phyloP scores from a whole-genome alignment of 2,329 filamentous ascomycete species.

The Raffaelea ambrosiae region DNA sequence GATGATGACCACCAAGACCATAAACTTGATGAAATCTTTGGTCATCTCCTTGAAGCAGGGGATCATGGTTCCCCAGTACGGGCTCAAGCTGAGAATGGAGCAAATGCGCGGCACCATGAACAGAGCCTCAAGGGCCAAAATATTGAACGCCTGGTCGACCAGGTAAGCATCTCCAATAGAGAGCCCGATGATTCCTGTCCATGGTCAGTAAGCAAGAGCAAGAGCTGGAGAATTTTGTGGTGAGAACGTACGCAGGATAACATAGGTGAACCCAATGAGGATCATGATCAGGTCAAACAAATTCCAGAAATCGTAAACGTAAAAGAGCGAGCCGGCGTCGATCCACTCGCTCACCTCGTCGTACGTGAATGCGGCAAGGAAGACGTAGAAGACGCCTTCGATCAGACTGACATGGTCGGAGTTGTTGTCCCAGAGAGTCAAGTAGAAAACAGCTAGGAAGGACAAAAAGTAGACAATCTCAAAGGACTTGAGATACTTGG shows the following conservation, averaged over 20 bases:
- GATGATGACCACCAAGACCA: conserved; percentile 65
- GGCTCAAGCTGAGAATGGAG: conserved; percentile 76
- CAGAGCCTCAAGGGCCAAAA: conserved; percentile 80
- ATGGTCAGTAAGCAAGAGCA: no score
- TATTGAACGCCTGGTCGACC: conserved; percentile 77
- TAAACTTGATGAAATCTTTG: conserved; percentile 83
- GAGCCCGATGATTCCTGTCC: conserved; percentile 58
- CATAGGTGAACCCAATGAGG: conserved; percentile 46
- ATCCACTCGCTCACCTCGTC: conserved; percentile 79
- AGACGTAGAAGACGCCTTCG: conserved; percentile 71
- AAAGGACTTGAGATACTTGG: conserved; percentile 76
- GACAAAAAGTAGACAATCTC: conserved; percentile 73
- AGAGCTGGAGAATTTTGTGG: no score
- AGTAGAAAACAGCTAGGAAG: conserved; percentile 75
- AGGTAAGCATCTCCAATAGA: conserved; percentile 49
- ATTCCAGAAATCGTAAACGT: conserved; percentile 76
- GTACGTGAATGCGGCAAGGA: conserved; percentile 81
- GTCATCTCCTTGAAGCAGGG: conserved; percentile 92
- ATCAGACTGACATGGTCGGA: conserved; percentile 55
- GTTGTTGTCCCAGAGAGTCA: conserved; percentile 70
- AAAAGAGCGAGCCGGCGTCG: conserved; percentile 81
- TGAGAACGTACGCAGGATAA: conserved; percentile 55
- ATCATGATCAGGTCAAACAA: conserved; percentile 68
- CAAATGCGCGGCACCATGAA: conserved; percentile 86
- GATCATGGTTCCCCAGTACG: conserved; percentile 84